Percentiles rank a stretch among this genome's conserved stretches.
Conservation (phyloP, 2,329 filamentous ascomycete species). For the Ophiognomonia clavigignenti-juglandacearum region DNA sequence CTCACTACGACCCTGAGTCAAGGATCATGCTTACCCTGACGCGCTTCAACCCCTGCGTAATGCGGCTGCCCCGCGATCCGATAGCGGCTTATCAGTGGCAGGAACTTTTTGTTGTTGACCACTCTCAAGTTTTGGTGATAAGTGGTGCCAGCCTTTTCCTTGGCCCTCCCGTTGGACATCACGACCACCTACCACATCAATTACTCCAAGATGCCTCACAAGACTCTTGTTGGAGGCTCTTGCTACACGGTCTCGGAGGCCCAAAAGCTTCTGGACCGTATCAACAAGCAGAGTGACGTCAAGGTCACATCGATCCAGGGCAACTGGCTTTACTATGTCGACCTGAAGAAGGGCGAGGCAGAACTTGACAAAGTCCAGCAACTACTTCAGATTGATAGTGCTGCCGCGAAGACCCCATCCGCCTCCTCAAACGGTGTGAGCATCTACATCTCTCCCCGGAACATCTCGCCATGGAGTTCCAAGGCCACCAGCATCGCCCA, state of each 20-base stretch:
- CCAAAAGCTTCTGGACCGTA: slow-evolving; percentile 16
- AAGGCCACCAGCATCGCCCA: slow-evolving; percentile 92
- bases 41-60: slow-evolving; percentile 5
- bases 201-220: slow-evolving; percentile 14
- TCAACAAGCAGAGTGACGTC: slow-evolving; percentile 20
- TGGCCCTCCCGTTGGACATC: neutral
- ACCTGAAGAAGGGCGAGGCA: slow-evolving; percentile 46
- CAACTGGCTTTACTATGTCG: slow-evolving; percentile 63
- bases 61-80: slow-evolving; percentile 14
- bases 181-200: neutral
- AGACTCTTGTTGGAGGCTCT: slow-evolving; percentile 13
- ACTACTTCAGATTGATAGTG: slow-evolving; percentile 37
- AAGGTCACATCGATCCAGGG: slow-evolving; percentile 45
- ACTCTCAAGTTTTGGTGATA: neutral
- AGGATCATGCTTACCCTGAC: no score
- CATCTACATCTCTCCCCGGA: slow-evolving; percentile 74
- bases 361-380: slow-evolving; percentile 38
- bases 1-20: no score
- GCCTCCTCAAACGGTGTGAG: slow-evolving; percentile 41
- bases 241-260: slow-evolving; percentile 16
- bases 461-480: slow-evolving; percentile 95
- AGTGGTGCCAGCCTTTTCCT: neutral
- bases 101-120: no score
- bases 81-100: slow-evolving; percentile 11
- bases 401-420: slow-evolving; percentile 29